Percentiles rank a stretch among this genome's conserved stretches.
Evolutionary conservation across 768 basidiomycete genomes (phyloP).

Genomic region (Fibroporia radiculosa): DNA sequence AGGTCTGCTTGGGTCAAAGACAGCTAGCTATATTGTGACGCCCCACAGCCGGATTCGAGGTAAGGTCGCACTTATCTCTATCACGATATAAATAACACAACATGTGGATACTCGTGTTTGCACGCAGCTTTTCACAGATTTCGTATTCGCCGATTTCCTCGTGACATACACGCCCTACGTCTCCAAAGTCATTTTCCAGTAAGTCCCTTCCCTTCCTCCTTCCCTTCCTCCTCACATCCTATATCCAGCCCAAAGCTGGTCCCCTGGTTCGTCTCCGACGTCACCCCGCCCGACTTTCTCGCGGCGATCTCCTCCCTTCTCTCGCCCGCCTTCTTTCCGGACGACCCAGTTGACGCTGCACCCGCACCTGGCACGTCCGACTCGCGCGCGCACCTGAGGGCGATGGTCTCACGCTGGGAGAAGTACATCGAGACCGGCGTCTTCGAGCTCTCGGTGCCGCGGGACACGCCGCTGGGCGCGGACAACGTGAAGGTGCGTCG

Average conservation of each 20-base stretch:
- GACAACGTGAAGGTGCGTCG: constrained; percentile 24
- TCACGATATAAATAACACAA: not conserved
- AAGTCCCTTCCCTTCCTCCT: constrained; percentile 19
- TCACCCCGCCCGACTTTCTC: constrained; percentile 79
- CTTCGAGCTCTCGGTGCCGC: constrained; percentile 67
- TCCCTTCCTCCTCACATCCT: not conserved
- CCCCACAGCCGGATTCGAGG: constrained; percentile 89
- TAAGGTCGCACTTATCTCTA: constrained; percentile 20
- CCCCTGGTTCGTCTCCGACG: constrained; percentile 97
- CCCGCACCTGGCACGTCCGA: constrained; percentile 11
- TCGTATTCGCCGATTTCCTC: constrained; percentile 90
- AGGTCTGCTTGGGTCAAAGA: not conserved
- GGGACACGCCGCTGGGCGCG: constrained; percentile 48
- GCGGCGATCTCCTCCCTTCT: constrained; percentile 50
- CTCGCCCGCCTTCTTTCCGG: constrained; percentile 54
- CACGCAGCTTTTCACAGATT: constrained; percentile 78
- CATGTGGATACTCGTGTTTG: not conserved
- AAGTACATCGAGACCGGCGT: constrained; percentile 58
- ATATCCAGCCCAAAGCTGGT: constrained; percentile 75
- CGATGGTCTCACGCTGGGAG: constrained; percentile 67
- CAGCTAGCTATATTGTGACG: not conserved
- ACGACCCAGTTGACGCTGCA: constrained; percentile 3
- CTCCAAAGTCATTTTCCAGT: constrained; percentile 86
- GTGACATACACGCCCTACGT: constrained; percentile 84
- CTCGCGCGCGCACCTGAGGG: constrained; percentile 37